These are phyloP conservation scores for Penicillium ochrochloron DNA, from an alignment of 495 filamentous ascomycete species.

Conservation along the genomic window DNA sequence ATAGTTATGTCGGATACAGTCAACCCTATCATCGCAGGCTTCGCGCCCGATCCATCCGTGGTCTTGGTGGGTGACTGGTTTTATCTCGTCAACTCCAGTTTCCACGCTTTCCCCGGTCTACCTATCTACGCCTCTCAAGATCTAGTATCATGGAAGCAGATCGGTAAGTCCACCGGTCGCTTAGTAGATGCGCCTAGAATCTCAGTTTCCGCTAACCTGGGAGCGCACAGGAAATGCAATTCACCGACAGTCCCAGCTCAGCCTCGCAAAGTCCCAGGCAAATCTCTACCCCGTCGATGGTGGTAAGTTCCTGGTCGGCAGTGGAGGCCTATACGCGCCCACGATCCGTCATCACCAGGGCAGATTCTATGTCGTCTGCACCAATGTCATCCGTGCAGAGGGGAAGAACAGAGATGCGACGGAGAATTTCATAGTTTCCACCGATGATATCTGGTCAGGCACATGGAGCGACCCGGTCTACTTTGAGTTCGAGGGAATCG, in stretches of 20 bases:
- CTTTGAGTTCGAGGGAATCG: conserved; percentile 38
- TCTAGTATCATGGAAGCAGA: conserved; percentile 30
- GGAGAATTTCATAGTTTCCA: conserved; percentile 2
- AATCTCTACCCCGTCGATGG: background rate
- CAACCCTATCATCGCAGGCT: conserved; percentile 33
- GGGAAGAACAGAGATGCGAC: conserved; percentile 10
- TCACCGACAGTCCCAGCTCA: background rate
- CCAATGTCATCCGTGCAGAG: conserved; percentile 24
- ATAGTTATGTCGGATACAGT: background rate
- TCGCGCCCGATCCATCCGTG: conserved; percentile 38
- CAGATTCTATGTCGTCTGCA: conserved; percentile 48
- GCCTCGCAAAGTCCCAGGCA: conserved; percentile 1
- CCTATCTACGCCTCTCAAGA: conserved; percentile 45
- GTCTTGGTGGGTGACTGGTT: conserved; percentile 29
- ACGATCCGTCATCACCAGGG: conserved; percentile 34
- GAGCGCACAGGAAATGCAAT: conserved; percentile 4
- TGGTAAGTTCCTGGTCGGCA: conserved; percentile 17
- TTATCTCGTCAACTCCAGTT: conserved; percentile 43
- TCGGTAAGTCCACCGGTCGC: background rate
- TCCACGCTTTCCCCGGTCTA: conserved; percentile 44
- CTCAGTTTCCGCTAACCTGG: background rate
- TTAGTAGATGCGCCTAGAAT: background rate
- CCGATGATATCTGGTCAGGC: conserved; percentile 1
- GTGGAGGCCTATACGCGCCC: conserved; percentile 33
- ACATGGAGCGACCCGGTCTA: conserved; percentile 31